Evolutionary conservation across 2,329 filamentous ascomycete genomes (phyloP), one percentile per base, ranked within the genome.

Genomic region (Dothideomycetes sp.): DNA sequence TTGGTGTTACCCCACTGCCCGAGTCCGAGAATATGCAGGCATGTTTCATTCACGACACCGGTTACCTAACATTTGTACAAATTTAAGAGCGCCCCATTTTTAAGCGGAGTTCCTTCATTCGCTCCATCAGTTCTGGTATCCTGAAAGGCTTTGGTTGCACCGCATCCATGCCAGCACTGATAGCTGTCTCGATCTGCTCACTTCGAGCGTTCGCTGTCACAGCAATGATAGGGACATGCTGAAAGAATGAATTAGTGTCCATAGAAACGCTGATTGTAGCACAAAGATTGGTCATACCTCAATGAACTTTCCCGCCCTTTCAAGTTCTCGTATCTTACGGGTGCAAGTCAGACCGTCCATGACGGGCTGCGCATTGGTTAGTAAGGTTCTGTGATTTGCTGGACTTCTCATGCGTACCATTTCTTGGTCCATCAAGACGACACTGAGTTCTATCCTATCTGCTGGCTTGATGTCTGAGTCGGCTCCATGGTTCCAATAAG

Each of bases 341-440:
- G 82, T 78, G 46, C 82, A 85, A 2, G 80, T 81, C 58, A 84
- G 74, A 27, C 84, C 84, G 51, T 88, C 81, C 83, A 87, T 87
- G 32, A 86, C 71, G 1, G 83, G 83, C 81, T 85, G 85, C 52
- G 7, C 7, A 7, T 12, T 7, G 7, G 22, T 27, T 27, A 27
- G 22, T 27, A 7, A 27, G 7, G 7, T 12, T 7, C 22, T 27
- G 7, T 27, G 22, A 12, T 27, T 7, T 7, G 22, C 12, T 27
- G 22, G 12, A 12, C 7, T 27, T 7, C 22, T 27, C 7, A 12
- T 7, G 22, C 16, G 5, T 17, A 34, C 32, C 81, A 85, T 85
- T 52, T 85, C 81, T 29, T 85, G 66, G 52, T 86, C 81, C 81
- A 86, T 84, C 7, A 86, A 58, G n/a, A 86, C 78, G 33, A 84